Percentiles rank a stretch among this genome's conserved stretches.
phyloP scores from a whole-genome alignment of 2,329 filamentous ascomycete genomes.

The Calonectria pseudoturangicola region DNA sequence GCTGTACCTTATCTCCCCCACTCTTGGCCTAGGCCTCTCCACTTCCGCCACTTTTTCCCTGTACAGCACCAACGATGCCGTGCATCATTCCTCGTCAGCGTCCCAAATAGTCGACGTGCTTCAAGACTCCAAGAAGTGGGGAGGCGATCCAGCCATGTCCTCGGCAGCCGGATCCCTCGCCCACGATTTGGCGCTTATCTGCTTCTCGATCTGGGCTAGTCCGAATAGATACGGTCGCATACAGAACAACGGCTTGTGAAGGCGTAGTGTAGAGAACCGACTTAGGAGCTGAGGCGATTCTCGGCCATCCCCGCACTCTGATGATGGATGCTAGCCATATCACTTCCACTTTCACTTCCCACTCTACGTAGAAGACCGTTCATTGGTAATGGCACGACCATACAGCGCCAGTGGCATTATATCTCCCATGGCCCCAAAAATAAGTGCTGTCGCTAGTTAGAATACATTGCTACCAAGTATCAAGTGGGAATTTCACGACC shows the following conservation, averaged over 20 bases:
- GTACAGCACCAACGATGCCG: background rate
- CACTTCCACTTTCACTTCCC: constrained; percentile 40
- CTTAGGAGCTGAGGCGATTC: constrained; percentile 15
- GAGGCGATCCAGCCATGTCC: background rate
- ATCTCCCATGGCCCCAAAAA: constrained; percentile 29
- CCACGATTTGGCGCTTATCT: constrained; percentile 6
- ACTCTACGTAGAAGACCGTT: constrained; percentile 17
- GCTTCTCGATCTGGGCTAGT: constrained; percentile 11
- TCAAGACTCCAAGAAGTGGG: background rate
- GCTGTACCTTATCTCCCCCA: constrained; percentile 19
- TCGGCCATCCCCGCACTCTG: constrained; percentile 18
- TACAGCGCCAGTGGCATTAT: constrained; percentile 19
- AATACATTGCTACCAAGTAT: constrained; percentile 14
- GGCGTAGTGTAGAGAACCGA: background rate
- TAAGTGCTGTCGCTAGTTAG: constrained; percentile 8
- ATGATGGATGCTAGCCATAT: constrained; percentile 16
- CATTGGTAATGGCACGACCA: constrained; percentile 11
- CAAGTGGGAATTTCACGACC: constrained; percentile 7
- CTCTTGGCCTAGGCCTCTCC: background rate
- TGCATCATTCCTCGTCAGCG: background rate
- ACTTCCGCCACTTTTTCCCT: constrained; percentile 10
- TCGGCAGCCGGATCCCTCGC: background rate
- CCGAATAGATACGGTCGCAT: constrained; percentile 16
- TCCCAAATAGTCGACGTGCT: background rate
- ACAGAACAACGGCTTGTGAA: background rate